Percentiles rank a stretch among this genome's conserved stretches.
phyloP scores from a whole-genome alignment of 1,139 yeast genomes.

The Hansenula anomala region DNA sequence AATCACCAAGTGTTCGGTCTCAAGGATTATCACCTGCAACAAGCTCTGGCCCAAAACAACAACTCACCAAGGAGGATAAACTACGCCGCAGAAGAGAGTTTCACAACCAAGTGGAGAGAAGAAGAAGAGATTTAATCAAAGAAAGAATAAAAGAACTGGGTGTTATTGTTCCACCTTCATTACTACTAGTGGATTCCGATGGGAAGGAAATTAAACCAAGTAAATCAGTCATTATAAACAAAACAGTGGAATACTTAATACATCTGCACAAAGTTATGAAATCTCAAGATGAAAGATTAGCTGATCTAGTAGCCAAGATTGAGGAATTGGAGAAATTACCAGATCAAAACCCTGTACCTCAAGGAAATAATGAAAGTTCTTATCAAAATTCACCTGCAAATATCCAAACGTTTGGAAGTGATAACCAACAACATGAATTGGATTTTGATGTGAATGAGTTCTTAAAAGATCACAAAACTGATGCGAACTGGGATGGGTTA shows the following conservation, averaged over 20 bases:
- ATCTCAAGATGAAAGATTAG: slow-evolving; percentile 34
- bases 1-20: slow-evolving; percentile 15
- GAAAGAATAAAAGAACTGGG: slow-evolving; percentile 73
- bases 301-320: slow-evolving; percentile 28
- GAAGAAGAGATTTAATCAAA: slow-evolving; percentile 73
- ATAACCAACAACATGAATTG: not conserved
- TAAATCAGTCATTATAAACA: slow-evolving; percentile 62
- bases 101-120: slow-evolving; percentile 78
- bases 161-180: slow-evolving; percentile 63
- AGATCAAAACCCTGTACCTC: slow-evolving; percentile 9
- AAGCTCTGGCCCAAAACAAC: slow-evolving; percentile 37
- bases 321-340: slow-evolving; percentile 27
- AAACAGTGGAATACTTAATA: slow-evolving; percentile 63
- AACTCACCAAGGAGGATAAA: slow-evolving; percentile 62
- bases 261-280: slow-evolving; percentile 44
- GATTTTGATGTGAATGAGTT: slow-evolving; percentile 22
- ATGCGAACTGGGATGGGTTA: slow-evolving; percentile 9
- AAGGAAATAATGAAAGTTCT: slow-evolving; percentile 1
- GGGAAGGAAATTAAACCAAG: slow-evolving; percentile 68
- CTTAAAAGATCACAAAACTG: slow-evolving; percentile 15
- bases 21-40: slow-evolving; percentile 20
- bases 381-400: slow-evolving; percentile 3
- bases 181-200: slow-evolving; percentile 47
- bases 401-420: not conserved
- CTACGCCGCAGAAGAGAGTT: slow-evolving; percentile 66